These are phyloP conservation scores for Penicillium sp. DNA, from an alignment of 2,329 filamentous ascomycete species.

Conservation along the genomic window DNA sequence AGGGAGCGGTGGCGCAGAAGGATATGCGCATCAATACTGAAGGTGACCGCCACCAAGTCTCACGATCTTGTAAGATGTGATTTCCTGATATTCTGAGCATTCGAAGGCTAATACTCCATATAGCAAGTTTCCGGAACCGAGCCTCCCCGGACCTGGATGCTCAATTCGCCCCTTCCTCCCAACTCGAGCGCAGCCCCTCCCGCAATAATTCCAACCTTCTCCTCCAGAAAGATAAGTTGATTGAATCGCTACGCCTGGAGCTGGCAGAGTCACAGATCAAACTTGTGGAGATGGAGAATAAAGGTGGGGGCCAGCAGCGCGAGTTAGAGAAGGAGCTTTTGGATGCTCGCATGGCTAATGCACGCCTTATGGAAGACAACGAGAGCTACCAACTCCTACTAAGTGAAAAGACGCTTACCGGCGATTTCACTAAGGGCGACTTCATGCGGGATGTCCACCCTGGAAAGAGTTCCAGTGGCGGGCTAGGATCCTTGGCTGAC, in stretches of 20 bases:
- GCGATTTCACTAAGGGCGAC: constrained; percentile 81
- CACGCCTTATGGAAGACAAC: constrained; percentile 95
- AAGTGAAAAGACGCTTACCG: constrained; percentile 91
- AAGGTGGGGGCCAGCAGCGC: constrained; percentile 80
- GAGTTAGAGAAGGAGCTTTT: constrained; percentile 89
- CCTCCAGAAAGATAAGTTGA: constrained; percentile 93
- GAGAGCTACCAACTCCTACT: constrained; percentile 96
- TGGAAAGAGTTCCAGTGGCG: constrained; percentile 43
- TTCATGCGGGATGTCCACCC: constrained; percentile 63
- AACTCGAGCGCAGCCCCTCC: constrained; percentile 82
- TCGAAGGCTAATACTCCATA: constrained; percentile 19
- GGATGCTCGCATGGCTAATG: constrained; percentile 93
- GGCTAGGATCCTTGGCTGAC: constrained; percentile 70
- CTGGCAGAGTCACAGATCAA: constrained; percentile 95
- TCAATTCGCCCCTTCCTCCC: constrained; percentile 83
- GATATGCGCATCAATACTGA: constrained; percentile 56
- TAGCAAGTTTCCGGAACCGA: constrained; percentile 52
- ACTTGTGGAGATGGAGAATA: constrained; percentile 89
- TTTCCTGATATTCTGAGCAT: background rate
- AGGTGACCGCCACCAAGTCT: constrained; percentile 52
- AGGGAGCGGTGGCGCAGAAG: constrained; percentile 81
- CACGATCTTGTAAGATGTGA: constrained; percentile 51
- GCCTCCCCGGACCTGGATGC: constrained; percentile 67
- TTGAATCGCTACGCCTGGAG: constrained; percentile 87
- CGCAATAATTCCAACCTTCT: constrained; percentile 86